Percentiles rank a stretch among this genome's conserved stretches.
Conservation (phyloP, 257 asterid species). For the Nicotiana benthamiana region DNA sequence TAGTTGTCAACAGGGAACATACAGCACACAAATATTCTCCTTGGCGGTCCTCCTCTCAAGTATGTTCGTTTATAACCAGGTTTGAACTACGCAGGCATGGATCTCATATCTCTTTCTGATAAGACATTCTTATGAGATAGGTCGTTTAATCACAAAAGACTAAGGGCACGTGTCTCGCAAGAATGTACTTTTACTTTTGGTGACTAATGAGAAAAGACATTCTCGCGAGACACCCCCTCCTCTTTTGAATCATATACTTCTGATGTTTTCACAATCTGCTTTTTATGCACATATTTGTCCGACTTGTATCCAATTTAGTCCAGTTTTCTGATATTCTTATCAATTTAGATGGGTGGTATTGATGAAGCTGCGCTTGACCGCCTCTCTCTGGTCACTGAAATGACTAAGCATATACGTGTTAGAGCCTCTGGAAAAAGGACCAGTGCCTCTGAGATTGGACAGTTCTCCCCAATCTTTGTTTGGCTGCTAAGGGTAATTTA, state of each 20-base stretch:
- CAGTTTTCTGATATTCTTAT: neutral
- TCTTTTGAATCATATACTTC: neutral
- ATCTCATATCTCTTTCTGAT: neutral
- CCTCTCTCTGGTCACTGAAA: constrained; percentile 96
- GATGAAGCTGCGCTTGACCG: constrained; percentile 99
- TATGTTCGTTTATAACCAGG: constrained; percentile 98
- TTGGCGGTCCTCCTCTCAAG: constrained; percentile 94
- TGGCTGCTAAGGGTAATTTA: constrained; percentile 95
- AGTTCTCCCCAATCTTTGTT: constrained; percentile 90
- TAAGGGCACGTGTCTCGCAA: neutral
- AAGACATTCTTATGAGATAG: neutral
- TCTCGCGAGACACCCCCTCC: neutral
- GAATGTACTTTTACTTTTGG: neutral
- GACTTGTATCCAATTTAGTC: neutral
- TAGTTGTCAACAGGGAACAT: constrained; percentile 71
- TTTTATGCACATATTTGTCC: neutral
- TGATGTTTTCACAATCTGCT: neutral
- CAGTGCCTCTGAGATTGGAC: constrained; percentile 89
- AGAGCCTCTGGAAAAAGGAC: constrained; percentile 84
- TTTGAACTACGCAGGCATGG: constrained; percentile 18
- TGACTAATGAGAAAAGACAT: constrained; percentile 5
- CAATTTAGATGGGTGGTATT: constrained; percentile 93
- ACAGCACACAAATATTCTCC: constrained; percentile 93
- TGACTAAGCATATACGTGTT: constrained; percentile 98
- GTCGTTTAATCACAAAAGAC: neutral